Evolutionary conservation across 768 basidiomycete genomes (phyloP), one percentile per base, ranked within the genome.

Genomic region (Galerina marginata): DNA sequence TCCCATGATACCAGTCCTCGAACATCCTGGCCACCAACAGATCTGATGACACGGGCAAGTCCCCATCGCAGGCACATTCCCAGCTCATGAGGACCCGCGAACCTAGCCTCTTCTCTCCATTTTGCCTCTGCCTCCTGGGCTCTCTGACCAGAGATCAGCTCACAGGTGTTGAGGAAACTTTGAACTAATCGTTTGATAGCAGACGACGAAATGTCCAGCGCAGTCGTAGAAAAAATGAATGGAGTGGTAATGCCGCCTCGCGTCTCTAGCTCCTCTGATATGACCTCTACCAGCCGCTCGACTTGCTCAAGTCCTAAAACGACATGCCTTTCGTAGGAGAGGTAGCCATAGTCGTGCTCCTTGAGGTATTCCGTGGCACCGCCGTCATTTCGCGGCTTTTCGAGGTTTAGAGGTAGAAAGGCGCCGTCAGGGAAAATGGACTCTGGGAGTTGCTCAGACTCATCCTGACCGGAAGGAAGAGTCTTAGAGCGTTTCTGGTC

Each of bases 41-140:
- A 82, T 48, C 93, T 75, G 38, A 93, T 83, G 47, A 93, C 85
- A 25, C 95, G 79, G 2, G 88, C 91, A 5, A 99, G 83, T 36
- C 89, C 93, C 97, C 97, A 99, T 23, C 96, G 88, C 36, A 99
- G 79, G 67, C 90, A 86, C 89, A 96, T 95, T 4, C 90, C 95
- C 12, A 99, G 79, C 68, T 97, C 93, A 61, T 96, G 89, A 10
- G 93, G 89, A 4, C 87, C 88, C 0, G 94, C 92, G 68, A 96
- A 92, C 37, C 79, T 77, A 1, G 94, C 89, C 70, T 98, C 95
- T 65, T 94, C 89, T 44, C 84, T 80, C 88, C 89, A 93, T 53
- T 80, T 79, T 25, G 67, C 67, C 48, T 90, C 88, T 7, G 81
- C 84, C 58, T 77, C 77, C 40, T 73, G 73, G 37, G 69, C 69